Evolutionary conservation across 345 rosid genomes (phyloP).

Genomic region (Euphorbia peplus): DNA sequence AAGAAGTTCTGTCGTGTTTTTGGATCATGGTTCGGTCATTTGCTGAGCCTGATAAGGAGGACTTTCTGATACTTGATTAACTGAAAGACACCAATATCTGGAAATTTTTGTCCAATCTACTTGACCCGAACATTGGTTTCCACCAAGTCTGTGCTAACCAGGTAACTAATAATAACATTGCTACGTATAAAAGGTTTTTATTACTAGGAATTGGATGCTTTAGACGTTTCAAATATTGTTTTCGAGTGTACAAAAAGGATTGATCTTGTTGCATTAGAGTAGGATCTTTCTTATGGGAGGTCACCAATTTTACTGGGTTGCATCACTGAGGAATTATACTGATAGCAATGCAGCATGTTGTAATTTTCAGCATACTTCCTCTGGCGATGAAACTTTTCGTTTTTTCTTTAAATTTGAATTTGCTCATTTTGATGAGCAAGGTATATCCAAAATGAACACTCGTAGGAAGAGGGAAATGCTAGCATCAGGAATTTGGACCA

Average conservation of each 20-base stretch:
- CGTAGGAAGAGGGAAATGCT: not conserved
- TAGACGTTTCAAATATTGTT: not conserved
- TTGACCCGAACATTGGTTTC: constrained; percentile 70
- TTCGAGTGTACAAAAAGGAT: not conserved
- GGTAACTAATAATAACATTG: constrained; percentile 46
- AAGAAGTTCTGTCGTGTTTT: constrained; percentile 69
- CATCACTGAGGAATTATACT: not conserved
- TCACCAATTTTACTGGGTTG: not conserved
- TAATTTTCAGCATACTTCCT: not conserved
- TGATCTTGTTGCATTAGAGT: not conserved
- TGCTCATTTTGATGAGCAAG: not conserved
- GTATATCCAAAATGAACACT: not conserved
- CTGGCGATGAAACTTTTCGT: not conserved
- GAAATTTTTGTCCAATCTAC: constrained; percentile 67
- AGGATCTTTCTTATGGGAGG: not conserved
- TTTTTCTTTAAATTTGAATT: too few relatives aligned
- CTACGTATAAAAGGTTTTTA: not conserved
- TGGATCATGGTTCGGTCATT: constrained; percentile 85
- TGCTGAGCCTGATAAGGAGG: constrained; percentile 79
- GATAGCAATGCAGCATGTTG: not conserved
- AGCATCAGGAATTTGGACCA: not conserved
- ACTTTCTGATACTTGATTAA: constrained; percentile 85
- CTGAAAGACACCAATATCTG: constrained; percentile 89
- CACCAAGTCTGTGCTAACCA: constrained; percentile 51
- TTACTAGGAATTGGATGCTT: not conserved